Percentiles rank a stretch among this genome's conserved stretches.
Evolutionary conservation across 2,329 filamentous ascomycete genomes (phyloP).

Genomic region (Colletotrichum euphorbiae): DNA sequence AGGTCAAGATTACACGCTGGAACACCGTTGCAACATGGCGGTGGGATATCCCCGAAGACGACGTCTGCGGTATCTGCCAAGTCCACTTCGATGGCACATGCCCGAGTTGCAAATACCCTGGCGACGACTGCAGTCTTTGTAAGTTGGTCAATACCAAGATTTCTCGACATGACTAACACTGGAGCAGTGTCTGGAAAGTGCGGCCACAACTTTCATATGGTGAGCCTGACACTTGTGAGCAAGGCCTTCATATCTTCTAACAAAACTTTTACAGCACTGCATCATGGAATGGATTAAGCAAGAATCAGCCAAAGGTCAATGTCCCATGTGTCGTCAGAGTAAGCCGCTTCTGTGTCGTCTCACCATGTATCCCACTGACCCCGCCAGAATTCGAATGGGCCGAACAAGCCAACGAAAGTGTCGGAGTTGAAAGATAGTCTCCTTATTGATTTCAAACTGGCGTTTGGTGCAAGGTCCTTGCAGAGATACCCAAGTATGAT

Average conservation of each 20-base stretch:
- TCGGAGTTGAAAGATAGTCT: constrained; percentile 40
- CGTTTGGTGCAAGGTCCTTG: constrained; percentile 28
- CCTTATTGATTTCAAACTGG: constrained; percentile 30
- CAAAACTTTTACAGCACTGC: constrained; percentile 75
- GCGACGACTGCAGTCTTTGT: constrained; percentile 94
- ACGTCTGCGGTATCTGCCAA: constrained; percentile 98
- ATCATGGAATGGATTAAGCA: constrained; percentile 97
- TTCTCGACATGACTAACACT: background rate
- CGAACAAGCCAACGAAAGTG: constrained; percentile 50
- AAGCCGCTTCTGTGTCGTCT: constrained; percentile 46
- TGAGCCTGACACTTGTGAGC: constrained; percentile 54
- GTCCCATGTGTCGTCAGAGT: constrained; percentile 98
- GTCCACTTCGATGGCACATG: constrained; percentile 98
- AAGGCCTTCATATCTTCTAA: constrained; percentile 39
- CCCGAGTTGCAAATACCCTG: constrained; percentile 97
- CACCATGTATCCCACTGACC: background rate
- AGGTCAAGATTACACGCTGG: constrained; percentile 94
- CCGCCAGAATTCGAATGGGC: constrained; percentile 55
- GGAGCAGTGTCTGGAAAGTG: constrained; percentile 89
- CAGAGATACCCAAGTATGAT: constrained; percentile 24
- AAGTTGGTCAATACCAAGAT: constrained; percentile 51
- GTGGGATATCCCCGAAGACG: constrained; percentile 97
- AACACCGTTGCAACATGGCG: constrained; percentile 95
- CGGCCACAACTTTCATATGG: constrained; percentile 98
- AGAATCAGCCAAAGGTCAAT: constrained; percentile 91